phyloP scores from a whole-genome alignment of 164 flowering plant species.

The Dillenia turbinata region DNA sequence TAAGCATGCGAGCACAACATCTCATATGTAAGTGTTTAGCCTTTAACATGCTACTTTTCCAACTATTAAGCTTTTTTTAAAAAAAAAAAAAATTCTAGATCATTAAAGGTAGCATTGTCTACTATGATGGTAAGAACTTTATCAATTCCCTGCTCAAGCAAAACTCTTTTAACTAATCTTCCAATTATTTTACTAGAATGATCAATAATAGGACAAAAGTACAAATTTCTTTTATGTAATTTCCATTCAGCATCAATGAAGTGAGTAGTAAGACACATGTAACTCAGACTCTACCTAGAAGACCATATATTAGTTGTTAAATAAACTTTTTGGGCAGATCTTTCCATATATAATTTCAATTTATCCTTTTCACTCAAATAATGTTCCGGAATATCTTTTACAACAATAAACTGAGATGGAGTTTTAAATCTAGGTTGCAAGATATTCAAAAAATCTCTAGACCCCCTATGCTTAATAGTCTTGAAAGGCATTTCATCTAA shows the following conservation, averaged over 20 bases:
- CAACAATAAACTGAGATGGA: not conserved
- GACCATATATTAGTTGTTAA: constrained; percentile 1
- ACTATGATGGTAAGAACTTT: not conserved
- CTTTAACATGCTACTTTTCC: not conserved
- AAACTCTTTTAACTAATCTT: not conserved
- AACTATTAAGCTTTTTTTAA: not conserved
- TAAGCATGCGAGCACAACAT: constrained; percentile 8
- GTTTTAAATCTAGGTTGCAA: not conserved
- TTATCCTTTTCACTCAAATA: not conserved
- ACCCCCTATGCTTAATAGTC: not conserved
- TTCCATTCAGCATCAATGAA: constrained; percentile 1
- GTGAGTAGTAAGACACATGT: constrained; percentile 1
- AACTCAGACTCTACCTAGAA: not conserved
- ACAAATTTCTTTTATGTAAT: not conserved
- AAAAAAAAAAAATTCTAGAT: not conserved
- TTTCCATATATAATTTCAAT: not conserved
- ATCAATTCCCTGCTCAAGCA: constrained; percentile 1
- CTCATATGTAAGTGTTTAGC: constrained; percentile 11
- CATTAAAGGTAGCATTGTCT: not conserved
- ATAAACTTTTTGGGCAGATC: not conserved
- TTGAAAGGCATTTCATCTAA: not conserved
- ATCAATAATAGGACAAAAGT: not conserved
- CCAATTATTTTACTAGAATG: not conserved
- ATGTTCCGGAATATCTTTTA: not conserved
- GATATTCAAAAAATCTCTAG: not conserved